phyloP scores from a whole-genome alignment of 2,329 filamentous ascomycete genomes.

The Emericellopsis atlantica region DNA sequence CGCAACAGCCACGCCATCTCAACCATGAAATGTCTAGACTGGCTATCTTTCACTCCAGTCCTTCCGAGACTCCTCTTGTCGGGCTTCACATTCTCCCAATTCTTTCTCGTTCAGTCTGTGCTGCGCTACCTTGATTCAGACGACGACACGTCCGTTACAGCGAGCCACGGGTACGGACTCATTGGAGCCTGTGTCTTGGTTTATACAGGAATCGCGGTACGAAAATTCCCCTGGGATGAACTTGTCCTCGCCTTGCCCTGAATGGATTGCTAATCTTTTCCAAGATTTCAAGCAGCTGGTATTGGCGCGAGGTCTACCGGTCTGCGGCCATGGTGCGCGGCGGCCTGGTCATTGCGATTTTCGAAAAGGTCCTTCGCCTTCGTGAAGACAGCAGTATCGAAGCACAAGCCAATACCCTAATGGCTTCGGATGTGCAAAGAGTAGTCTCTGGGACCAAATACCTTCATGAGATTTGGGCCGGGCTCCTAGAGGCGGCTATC shows the following conservation, averaged over 20 bases:
- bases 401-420: slow-evolving; percentile 27
- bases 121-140: slow-evolving; percentile 16
- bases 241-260: too few species aligned
- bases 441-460: slow-evolving; percentile 7
- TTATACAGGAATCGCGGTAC: slow-evolving; percentile 27
- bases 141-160: slow-evolving; percentile 8
- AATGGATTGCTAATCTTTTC: too few species aligned
- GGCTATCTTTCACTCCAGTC: slow-evolving; percentile 5
- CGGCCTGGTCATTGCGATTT: slow-evolving; percentile 30
- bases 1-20: too few species aligned
- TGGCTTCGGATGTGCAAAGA: slow-evolving; percentile 30
- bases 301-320: slow-evolving; percentile 21
- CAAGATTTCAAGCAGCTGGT: slow-evolving; percentile 8
- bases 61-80: slow-evolving; percentile 22
- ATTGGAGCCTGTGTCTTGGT: slow-evolving; percentile 25
- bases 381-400: slow-evolving; percentile 11
- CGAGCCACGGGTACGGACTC: slow-evolving; percentile 19
- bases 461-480: too few species aligned
- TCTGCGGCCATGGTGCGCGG: slow-evolving; percentile 21
- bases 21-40: too few species aligned
- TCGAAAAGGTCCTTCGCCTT: slow-evolving; percentile 27
- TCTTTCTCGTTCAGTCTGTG: slow-evolving; percentile 25
- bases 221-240: background rate
- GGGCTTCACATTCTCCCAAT: slow-evolving; percentile 30
- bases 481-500: too few species aligned